Evolutionary conservation across 2,329 filamentous ascomycete species (phyloP).

Genomic region (Colletotrichum tamarilloi): DNA sequence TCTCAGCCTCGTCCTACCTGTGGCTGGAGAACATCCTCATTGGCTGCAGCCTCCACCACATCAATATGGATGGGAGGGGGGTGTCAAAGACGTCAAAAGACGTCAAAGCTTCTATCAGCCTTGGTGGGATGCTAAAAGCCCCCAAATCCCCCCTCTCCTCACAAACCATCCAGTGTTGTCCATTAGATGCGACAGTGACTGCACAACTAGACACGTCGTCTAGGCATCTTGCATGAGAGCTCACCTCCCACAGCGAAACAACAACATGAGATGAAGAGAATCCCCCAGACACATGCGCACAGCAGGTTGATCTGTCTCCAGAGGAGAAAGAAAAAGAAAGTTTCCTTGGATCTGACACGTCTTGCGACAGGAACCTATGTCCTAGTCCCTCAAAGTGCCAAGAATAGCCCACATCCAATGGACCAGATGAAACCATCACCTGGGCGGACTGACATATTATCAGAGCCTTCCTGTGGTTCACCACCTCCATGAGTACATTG

Average conservation of each 20-base stretch:
- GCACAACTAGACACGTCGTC: neutral
- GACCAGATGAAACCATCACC: neutral
- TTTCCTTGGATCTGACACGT: neutral
- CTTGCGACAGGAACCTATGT: neutral
- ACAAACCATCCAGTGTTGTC: neutral
- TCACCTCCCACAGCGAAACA: neutral
- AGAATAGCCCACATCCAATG: conserved; percentile 2
- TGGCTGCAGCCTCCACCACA: neutral
- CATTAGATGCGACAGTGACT: neutral
- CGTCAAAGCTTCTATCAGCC: neutral
- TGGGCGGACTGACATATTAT: neutral
- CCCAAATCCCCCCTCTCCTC: neutral
- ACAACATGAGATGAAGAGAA: neutral
- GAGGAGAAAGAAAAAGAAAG: neutral
- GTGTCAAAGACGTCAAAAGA: neutral
- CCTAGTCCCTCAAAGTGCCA: neutral
- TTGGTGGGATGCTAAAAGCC: conserved; percentile 4
- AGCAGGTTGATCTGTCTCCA: neutral
- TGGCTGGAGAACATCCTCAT: neutral
- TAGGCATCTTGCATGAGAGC: neutral
- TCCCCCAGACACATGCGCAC: neutral
- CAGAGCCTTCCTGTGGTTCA: neutral
- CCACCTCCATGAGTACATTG: too few relatives aligned
- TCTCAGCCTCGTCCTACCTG: neutral
- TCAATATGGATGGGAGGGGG: neutral